A percentile compares a stretch with the other conserved stretches of the same genome.
Evolutionary conservation across 345 rosid genomes (phyloP).

Genomic region (Kandelia obovata): DNA sequence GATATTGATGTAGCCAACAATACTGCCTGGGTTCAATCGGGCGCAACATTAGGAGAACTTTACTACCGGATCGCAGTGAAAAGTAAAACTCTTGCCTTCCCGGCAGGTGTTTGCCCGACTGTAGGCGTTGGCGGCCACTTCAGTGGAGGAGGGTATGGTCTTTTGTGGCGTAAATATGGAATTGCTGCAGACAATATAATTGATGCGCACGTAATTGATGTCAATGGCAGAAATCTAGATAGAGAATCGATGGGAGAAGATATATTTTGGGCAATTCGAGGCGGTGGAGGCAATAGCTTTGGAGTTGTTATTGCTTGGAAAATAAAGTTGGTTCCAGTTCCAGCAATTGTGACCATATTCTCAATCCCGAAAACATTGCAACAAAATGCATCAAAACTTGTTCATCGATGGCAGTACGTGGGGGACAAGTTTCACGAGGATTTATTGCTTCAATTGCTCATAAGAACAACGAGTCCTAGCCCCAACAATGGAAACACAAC

Average conservation of each 20-base stretch:
- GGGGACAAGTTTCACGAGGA: not conserved
- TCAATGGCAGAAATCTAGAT: not conserved
- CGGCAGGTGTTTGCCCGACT: conserved; percentile 6
- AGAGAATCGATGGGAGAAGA: conserved; percentile 8
- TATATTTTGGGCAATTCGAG: conserved; percentile 5
- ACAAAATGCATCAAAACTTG: not conserved
- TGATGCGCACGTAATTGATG: not conserved
- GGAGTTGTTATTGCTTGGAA: conserved; percentile 1
- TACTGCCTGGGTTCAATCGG: conserved; percentile 4
- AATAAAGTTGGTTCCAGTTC: conserved; percentile 1
- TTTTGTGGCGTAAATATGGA: conserved; percentile 1
- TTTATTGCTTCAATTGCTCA: not conserved
- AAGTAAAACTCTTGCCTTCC: conserved; percentile 9
- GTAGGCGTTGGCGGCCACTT: conserved; percentile 13
- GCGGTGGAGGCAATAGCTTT: conserved; percentile 7
- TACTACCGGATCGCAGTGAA: conserved; percentile 1
- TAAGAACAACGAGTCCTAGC: not conserved
- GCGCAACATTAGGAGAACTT: conserved; percentile 8
- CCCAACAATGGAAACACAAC: not conserved
- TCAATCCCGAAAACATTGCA: not conserved
- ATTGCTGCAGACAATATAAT: conserved; percentile 1
- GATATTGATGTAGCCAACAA: not conserved
- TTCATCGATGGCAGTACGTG: not conserved
- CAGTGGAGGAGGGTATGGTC: conserved; percentile 6
- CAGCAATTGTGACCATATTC: not conserved